Conservation (phyloP, 371 early-diverging fungal species). For the Mucor lusitanicus region DNA sequence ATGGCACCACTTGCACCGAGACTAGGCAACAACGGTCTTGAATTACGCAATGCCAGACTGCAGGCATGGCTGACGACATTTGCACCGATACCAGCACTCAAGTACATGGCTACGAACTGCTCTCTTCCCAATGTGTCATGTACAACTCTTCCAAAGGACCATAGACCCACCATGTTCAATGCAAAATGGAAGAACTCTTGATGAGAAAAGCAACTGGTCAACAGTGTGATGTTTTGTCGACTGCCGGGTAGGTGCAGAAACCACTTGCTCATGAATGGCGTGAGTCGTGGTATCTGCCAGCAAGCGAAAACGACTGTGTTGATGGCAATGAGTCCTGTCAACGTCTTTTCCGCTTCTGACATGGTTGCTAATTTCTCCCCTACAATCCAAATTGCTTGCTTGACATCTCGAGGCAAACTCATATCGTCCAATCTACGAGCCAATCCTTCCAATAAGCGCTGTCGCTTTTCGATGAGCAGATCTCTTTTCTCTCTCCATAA, state of each 20-base stretch:
- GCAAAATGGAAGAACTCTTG: slow-evolving; percentile 63
- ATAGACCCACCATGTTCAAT: slow-evolving; percentile 72
- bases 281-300: slow-evolving; percentile 68
- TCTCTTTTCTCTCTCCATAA: slow-evolving; percentile 21
- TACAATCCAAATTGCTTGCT: slow-evolving; percentile 44
- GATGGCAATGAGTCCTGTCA: slow-evolving; percentile 64
- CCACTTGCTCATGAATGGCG: slow-evolving; percentile 67
- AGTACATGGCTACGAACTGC: slow-evolving; percentile 79
- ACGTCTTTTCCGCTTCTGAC: slow-evolving; percentile 53
- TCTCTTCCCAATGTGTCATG: slow-evolving; percentile 57
- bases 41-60: slow-evolving; percentile 46
- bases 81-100: slow-evolving; percentile 64
- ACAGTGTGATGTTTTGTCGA: slow-evolving; percentile 62
- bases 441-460: slow-evolving; percentile 10
- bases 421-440: slow-evolving; percentile 1
- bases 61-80: slow-evolving; percentile 65
- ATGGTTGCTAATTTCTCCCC: slow-evolving; percentile 44
- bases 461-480: slow-evolving; percentile 12
- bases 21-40: slow-evolving; percentile 57
- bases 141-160: slow-evolving; percentile 58
- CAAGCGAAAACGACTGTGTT: slow-evolving; percentile 70
- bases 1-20: slow-evolving; percentile 84
- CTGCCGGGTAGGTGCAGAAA: slow-evolving; percentile 73
- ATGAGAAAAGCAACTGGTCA: slow-evolving; percentile 74
- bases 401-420: slow-evolving; percentile 46